Base-by-base conservation (phyloP, 495 filamentous ascomycete species). In the Neurospora africana region DNA sequence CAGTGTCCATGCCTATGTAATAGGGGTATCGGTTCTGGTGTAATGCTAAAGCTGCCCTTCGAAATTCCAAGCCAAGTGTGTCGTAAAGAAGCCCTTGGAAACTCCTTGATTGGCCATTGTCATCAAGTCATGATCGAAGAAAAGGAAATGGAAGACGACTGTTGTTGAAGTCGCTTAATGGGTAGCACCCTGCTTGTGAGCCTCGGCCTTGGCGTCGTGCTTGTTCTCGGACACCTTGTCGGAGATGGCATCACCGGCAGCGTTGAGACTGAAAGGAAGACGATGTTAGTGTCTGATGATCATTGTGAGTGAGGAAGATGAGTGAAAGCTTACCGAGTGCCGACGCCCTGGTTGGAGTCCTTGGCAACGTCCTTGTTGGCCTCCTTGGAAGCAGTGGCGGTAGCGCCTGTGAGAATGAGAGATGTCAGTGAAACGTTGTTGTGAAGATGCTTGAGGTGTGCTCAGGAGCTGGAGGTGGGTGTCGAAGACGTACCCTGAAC, bases 331-430 rank as follows among this genome's bases (percentile, higher is more conserved):
- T 81, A 86, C 84, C 87, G 87, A 79, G 83, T 84, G 78, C 82
- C 75, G 37, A 86, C n/a, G 65, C 72, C 74, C 40, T 81, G 84
- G 78, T 86, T 79, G 80, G 61, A 77, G 83, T 89, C 87, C 86
- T 89, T 88, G 76, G 87, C 87, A 68, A 89, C 84, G 40, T 84
- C 77, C 86, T 90, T 90, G 86, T 90, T 89, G 82, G 86, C 83
- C 85, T 89, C 87, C 86, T 90, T 90, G 82, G 84, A 87, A 40
- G 86, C 83, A 68, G 78, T 80, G 76, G 58, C 73, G 72, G 81
- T 75, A 44, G 81, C 78, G 74, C 80, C 78, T 76, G 71, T 43
- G 71, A 30, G 30, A 67, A 9, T 33, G 36, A 58, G 36, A 58
- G 6, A 17, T 43, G 69, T 72, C n/a, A 71, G 71, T 41, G 67